phyloP scores from a whole-genome alignment of 2,329 filamentous ascomycete species.

The Ophioceras dolichostomum region DNA sequence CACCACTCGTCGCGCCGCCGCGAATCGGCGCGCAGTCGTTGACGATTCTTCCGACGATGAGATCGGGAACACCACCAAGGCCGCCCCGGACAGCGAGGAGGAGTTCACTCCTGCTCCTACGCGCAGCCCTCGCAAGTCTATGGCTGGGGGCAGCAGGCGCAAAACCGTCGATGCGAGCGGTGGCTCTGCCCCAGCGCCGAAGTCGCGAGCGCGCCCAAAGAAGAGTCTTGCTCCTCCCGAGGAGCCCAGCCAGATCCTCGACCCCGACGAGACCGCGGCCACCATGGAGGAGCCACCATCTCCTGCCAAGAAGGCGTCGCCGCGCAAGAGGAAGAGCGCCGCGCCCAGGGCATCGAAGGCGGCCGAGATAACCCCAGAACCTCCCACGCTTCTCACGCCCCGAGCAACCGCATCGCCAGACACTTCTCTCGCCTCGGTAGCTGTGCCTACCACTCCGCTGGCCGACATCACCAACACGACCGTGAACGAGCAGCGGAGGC shows the following conservation, averaged over 20 bases:
- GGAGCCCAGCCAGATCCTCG: slow-evolving; percentile 49
- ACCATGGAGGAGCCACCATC: slow-evolving; percentile 16
- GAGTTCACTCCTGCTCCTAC: slow-evolving; percentile 68
- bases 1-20: slow-evolving; percentile 28
- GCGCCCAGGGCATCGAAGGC: slow-evolving; percentile 27
- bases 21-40: slow-evolving; percentile 57
- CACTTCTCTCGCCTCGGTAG: slow-evolving; percentile 31
- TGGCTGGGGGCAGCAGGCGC: slow-evolving; percentile 15
- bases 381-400: slow-evolving; percentile 33
- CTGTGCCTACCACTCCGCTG: slow-evolving; percentile 52
- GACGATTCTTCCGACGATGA: slow-evolving; percentile 68
- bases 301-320: slow-evolving; percentile 29
- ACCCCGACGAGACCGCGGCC: slow-evolving; percentile 34
- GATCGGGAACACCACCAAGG: slow-evolving; percentile 36
- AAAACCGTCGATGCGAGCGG: slow-evolving; percentile 30
- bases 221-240: slow-evolving; percentile 30
- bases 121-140: slow-evolving; percentile 28
- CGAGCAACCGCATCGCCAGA: slow-evolving; percentile 45
- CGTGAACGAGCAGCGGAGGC: slow-evolving; percentile 47
- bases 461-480: slow-evolving; percentile 60
- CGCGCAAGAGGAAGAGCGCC: slow-evolving; percentile 57
- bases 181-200: slow-evolving; percentile 10
- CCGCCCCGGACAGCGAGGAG: slow-evolving; percentile 54
- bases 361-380: slow-evolving; percentile 24
- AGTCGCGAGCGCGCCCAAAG: slow-evolving; percentile 25